Evolutionary conservation across 2,329 filamentous ascomycete genomes (phyloP).

Genomic region (Hyphodiscus sp.): DNA sequence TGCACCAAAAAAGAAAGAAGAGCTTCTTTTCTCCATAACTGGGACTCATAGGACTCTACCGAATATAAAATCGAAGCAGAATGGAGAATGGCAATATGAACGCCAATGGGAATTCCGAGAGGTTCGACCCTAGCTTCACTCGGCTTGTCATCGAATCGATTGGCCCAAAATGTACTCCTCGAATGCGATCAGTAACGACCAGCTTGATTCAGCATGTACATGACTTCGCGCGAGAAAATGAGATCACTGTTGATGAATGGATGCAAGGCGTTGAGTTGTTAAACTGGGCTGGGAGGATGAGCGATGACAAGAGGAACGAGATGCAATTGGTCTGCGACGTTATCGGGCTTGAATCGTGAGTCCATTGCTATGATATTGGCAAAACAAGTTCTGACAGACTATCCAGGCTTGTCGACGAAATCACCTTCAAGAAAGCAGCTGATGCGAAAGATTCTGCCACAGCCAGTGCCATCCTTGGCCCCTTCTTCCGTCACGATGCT

Average conservation of each 20-base stretch:
- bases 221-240: conserved; percentile 52
- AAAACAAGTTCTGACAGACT: not conserved
- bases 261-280: conserved; percentile 48
- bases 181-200: conserved; percentile 48
- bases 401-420: conserved; percentile 35
- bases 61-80: not conserved
- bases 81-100: not conserved
- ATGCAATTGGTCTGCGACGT: conserved; percentile 58
- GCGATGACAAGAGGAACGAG: conserved; percentile 55
- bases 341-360: conserved; percentile 53
- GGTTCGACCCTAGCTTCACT: conserved; percentile 49
- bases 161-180: conserved; percentile 51
- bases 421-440: conserved; percentile 22
- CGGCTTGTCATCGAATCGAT: conserved; percentile 54
- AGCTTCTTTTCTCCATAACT: not conserved
- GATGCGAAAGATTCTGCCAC: conserved; percentile 38
- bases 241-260: conserved; percentile 53
- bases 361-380: conserved; percentile 1
- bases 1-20: not conserved
- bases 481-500: conserved; percentile 56
- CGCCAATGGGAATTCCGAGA: not conserved
- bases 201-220: conserved; percentile 50
- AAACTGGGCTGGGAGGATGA: conserved; percentile 59
- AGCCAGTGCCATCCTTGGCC: conserved; percentile 53
- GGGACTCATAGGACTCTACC: not conserved